Evolutionary conservation across 352 stramenopile species (phyloP).

Genomic region (Pythium oligandrum): DNA sequence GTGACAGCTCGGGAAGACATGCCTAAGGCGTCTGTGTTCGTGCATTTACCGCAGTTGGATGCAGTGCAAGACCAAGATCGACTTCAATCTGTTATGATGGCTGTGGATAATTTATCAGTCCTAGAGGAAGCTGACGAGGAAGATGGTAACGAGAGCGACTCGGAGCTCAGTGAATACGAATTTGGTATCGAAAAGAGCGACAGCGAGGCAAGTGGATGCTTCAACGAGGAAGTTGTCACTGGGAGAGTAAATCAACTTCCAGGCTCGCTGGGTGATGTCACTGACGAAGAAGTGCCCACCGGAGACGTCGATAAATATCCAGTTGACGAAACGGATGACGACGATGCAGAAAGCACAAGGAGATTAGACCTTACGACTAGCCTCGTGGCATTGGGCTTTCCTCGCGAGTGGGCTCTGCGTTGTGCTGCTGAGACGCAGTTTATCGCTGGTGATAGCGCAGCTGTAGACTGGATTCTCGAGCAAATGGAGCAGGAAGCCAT

Average conservation of each 20-base stretch:
- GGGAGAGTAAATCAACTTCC: too few species aligned
- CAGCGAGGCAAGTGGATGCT: too few species aligned
- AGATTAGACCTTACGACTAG: constrained; percentile 57
- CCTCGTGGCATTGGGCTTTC: constrained; percentile 81
- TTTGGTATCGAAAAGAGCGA: too few species aligned
- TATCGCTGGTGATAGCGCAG: constrained; percentile 53
- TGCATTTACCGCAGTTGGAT: constrained; percentile 30
- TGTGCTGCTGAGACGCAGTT: constrained; percentile 50
- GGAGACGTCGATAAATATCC: constrained; percentile 7
- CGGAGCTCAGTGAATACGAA: too few species aligned
- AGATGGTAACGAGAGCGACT: neutral
- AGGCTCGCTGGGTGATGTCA: too few species aligned
- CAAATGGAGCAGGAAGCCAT: constrained; percentile 76
- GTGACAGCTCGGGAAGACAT: neutral
- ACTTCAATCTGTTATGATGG: constrained; percentile 33
- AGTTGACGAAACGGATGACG: constrained; percentile 2
- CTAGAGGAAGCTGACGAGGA: neutral
- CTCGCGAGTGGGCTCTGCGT: constrained; percentile 64
- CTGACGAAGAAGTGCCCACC: too few species aligned
- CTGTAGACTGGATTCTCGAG: constrained; percentile 88
- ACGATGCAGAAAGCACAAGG: constrained; percentile 1
- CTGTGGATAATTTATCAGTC: constrained; percentile 12
- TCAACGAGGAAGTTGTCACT: too few species aligned
- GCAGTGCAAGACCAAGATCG: constrained; percentile 35
- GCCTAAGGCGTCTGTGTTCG: neutral